phyloP scores from a whole-genome alignment of 1,284 basidiomycete genomes.

The Erythrobasidium hasegawianum region DNA sequence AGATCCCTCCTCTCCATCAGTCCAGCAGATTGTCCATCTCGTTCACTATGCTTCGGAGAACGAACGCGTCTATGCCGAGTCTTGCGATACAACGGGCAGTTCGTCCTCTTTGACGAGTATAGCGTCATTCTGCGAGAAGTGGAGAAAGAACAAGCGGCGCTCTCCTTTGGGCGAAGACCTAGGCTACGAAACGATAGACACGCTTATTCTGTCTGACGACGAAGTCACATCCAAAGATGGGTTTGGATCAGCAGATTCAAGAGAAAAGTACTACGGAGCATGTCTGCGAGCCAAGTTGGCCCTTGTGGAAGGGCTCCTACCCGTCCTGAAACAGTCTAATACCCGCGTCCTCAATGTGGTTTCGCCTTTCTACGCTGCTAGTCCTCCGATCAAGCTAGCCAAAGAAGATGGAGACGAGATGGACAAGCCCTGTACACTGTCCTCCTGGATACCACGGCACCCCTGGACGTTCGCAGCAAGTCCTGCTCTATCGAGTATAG shows the following conservation, averaged over 20 bases:
- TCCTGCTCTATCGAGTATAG: conserved; percentile 12
- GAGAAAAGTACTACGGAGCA: conserved; percentile 7
- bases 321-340: conserved; percentile 32
- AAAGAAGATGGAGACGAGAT: neutral
- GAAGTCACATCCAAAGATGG: conserved; percentile 14
- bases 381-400: conserved; percentile 9
- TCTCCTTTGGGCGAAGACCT: conserved; percentile 41
- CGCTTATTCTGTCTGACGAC: conserved; percentile 40
- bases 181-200: conserved; percentile 39
- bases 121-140: conserved; percentile 34
- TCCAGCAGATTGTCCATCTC: conserved; percentile 42
- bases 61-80: conserved; percentile 43
- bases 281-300: conserved; percentile 34
- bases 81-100: conserved; percentile 36
- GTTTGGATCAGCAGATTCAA: neutral
- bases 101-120: conserved; percentile 32
- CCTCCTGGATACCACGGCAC: conserved; percentile 15
- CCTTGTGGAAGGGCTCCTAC: conserved; percentile 37
- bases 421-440: neutral
- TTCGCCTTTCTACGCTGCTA: conserved; percentile 40
- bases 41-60: conserved; percentile 38
- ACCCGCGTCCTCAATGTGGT: conserved; percentile 39
- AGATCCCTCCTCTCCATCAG: conserved; percentile 25
- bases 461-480: conserved; percentile 20
- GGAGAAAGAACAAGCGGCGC: conserved; percentile 36